Conservation (phyloP, 2,329 filamentous ascomycete species). For the Fusarium sp. region DNA sequence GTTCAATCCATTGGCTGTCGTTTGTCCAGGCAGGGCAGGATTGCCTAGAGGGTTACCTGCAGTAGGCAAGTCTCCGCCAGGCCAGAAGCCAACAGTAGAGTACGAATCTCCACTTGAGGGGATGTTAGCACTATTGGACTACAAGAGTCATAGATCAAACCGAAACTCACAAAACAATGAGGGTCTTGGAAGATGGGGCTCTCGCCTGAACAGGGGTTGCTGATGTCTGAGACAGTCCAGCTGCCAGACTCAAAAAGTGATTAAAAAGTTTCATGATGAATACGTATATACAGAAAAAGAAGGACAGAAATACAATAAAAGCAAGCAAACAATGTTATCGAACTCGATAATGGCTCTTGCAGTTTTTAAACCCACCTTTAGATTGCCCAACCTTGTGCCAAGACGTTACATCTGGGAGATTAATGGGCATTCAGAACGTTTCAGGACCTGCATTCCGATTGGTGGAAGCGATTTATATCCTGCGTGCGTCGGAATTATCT, state of each 20-base stretch:
- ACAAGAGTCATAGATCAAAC: accelerated
- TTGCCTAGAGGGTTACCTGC: conserved; percentile 25
- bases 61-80: conserved; percentile 11
- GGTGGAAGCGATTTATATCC: not conserved
- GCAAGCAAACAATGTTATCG: no score
- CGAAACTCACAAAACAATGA: conserved; percentile 10
- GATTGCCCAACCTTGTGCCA: not conserved
- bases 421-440: not conserved
- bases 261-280: not conserved
- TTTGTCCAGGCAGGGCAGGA: conserved; percentile 23
- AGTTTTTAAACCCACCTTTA: not conserved
- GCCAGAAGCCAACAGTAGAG: conserved; percentile 37
- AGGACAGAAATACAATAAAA: no score
- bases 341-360: not conserved
- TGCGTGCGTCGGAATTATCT: no score
- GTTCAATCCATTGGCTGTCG: conserved; percentile 34
- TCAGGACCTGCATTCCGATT: not conserved
- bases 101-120: conserved; percentile 24
- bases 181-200: conserved; percentile 5
- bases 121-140: not conserved
- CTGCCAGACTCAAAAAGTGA: conserved; percentile 2
- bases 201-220: not conserved
- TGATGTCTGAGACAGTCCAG: conserved; percentile 12
- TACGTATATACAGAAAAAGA: not conserved
- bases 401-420: conserved; percentile 1